Evolutionary conservation across 768 basidiomycete species (phyloP).

Genomic region (Peribolospora kevripleyi): DNA sequence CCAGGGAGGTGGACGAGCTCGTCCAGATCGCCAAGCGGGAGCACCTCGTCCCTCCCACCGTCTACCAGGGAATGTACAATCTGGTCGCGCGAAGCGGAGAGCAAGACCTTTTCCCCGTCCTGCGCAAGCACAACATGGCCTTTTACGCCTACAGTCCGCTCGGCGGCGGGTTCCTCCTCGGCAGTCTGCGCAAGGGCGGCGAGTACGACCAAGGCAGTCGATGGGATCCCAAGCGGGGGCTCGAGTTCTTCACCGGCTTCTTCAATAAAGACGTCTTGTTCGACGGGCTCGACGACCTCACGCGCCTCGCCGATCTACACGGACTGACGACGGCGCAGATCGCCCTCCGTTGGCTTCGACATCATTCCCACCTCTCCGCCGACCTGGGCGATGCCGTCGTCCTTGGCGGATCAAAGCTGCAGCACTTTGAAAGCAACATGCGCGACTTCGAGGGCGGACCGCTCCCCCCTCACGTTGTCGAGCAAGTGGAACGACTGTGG

Average conservation of each 20-base stretch:
- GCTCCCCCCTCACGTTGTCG: background rate
- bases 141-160: conserved; percentile 2
- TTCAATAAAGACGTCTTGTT: background rate
- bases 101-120: background rate
- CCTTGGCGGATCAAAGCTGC: background rate
- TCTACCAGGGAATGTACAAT: conserved; percentile 4
- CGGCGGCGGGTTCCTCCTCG: background rate
- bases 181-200: background rate
- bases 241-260: background rate
- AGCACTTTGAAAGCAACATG: background rate
- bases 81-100: background rate
- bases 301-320: too few relatives aligned
- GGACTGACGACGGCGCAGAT: too few relatives aligned
- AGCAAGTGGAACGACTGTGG: too few relatives aligned
- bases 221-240: too few relatives aligned
- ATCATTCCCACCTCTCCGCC: background rate
- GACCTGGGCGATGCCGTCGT: background rate
- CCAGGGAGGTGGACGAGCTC: background rate
- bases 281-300: background rate
- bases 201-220: too few relatives aligned
- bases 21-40: background rate
- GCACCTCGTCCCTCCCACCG: background rate
- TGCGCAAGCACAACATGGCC: background rate
- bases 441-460: background rate
- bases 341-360: background rate